phyloP scores from a whole-genome alignment of 345 rosid genomes.

The Eucalyptus curtisii region DNA sequence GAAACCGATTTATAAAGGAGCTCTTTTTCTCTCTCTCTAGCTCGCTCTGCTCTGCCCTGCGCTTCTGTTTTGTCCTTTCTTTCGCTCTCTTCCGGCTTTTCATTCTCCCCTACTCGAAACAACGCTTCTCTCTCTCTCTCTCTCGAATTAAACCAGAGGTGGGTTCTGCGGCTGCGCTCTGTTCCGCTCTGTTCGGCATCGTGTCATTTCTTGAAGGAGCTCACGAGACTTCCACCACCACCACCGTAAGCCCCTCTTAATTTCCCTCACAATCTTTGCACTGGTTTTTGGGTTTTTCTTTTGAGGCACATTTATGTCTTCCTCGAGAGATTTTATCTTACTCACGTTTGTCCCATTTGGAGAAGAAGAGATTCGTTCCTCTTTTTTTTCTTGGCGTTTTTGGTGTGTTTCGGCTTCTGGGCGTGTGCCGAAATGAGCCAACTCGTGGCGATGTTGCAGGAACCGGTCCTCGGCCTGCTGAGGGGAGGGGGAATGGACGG shows the following conservation, averaged over 20 bases:
- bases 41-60: background rate
- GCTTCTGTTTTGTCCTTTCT: conserved; percentile 6
- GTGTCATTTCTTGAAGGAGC: background rate
- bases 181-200: background rate
- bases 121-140: background rate
- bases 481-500: conserved; percentile 48
- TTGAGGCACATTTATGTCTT: too few relatives aligned
- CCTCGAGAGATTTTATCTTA: background rate
- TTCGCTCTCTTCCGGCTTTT: background rate
- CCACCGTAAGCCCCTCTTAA: background rate
- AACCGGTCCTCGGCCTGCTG: conserved; percentile 33
- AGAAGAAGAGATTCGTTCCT: background rate
- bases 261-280: background rate
- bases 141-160: background rate
- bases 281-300: background rate
- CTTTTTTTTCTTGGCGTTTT: background rate
- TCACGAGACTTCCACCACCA: conserved; percentile 27
- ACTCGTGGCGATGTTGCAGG: conserved; percentile 32
- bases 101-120: background rate
- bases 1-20: background rate
- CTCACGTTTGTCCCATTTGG: background rate
- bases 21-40: background rate
- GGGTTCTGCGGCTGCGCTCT: background rate
- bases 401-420: background rate
- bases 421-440: conserved; percentile 24